Conservation (phyloP, 1,139 yeast species). For the Spencermartinsiella ligniputridi region DNA sequence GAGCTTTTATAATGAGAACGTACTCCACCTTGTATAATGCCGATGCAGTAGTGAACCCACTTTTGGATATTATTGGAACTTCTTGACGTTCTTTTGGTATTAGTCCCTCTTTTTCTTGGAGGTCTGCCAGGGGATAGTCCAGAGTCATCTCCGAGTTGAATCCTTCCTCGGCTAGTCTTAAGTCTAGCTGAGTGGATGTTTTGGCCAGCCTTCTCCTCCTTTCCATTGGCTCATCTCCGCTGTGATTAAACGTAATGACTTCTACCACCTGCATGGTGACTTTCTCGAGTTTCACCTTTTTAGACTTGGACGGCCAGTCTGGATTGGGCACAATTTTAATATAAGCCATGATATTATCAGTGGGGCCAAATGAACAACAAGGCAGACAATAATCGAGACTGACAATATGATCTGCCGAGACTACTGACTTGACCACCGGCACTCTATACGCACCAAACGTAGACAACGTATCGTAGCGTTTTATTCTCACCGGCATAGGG, state of each 20-base stretch:
- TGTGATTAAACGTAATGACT: constrained; percentile 30
- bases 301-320: constrained; percentile 34
- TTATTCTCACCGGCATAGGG: constrained; percentile 35
- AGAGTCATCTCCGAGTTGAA: constrained; percentile 29
- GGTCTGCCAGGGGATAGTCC: constrained; percentile 29
- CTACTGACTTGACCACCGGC: constrained; percentile 27
- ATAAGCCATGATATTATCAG: constrained; percentile 32
- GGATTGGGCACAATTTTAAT: constrained; percentile 34
- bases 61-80: constrained; percentile 33
- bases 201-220: constrained; percentile 32
- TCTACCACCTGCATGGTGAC: constrained; percentile 37
- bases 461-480: constrained; percentile 38
- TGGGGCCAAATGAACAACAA: constrained; percentile 38
- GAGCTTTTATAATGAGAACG: constrained; percentile 33
- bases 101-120: constrained; percentile 28
- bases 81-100: constrained; percentile 34
- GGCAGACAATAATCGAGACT: constrained; percentile 34
- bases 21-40: constrained; percentile 36
- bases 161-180: constrained; percentile 29
- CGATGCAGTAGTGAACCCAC: constrained; percentile 36
- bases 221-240: constrained; percentile 32
- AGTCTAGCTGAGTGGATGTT: constrained; percentile 27
- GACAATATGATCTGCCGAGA: constrained; percentile 36
- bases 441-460: constrained; percentile 36
- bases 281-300: constrained; percentile 35